Conservation (phyloP, 139 green algal genomes). For the Spirogloea muscicola region DNA sequence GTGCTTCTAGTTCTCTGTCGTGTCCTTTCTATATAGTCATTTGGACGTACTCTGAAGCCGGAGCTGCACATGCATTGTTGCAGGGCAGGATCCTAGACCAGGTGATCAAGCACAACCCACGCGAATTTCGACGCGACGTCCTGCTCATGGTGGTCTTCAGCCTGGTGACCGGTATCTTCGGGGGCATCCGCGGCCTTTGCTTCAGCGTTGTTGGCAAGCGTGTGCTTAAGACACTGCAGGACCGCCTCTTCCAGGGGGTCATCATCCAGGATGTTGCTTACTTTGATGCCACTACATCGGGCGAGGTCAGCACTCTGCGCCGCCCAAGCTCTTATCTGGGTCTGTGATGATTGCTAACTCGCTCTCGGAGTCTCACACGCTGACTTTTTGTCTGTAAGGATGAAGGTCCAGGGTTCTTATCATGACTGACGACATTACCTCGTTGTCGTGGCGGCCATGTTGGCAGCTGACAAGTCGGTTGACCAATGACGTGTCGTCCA, state of each 20-base stretch:
- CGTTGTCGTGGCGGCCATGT: too few relatives aligned
- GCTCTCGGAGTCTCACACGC: too few relatives aligned
- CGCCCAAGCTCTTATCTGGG: too few relatives aligned
- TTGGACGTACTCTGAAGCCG: too few relatives aligned
- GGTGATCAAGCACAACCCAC: constrained; percentile 21
- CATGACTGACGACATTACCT: too few relatives aligned
- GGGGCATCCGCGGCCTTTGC: constrained; percentile 44
- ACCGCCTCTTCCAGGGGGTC: constrained; percentile 36
- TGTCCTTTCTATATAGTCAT: too few relatives aligned
- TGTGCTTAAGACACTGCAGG: constrained; percentile 42
- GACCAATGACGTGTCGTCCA: constrained; percentile 46
- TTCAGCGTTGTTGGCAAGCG: constrained; percentile 45
- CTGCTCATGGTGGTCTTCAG: constrained; percentile 30
- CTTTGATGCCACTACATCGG: constrained; percentile 48
- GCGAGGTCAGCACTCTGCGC: constrained; percentile 46
- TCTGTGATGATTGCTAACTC: too few relatives aligned
- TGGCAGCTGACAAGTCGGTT: constrained; percentile 40
- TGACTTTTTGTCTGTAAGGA: too few relatives aligned
- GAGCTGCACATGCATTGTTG: too few relatives aligned
- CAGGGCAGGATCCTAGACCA: constrained; percentile 43
- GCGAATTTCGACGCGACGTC: constrained; percentile 24
- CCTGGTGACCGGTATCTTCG: constrained; percentile 41
- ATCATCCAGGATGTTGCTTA: constrained; percentile 52
- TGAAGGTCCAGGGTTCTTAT: too few relatives aligned
- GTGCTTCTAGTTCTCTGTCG: too few relatives aligned